These are phyloP conservation scores for Adiantum capillusveneris DNA, from an alignment of 75 land plant genomes.

Conservation along the genomic window DNA sequence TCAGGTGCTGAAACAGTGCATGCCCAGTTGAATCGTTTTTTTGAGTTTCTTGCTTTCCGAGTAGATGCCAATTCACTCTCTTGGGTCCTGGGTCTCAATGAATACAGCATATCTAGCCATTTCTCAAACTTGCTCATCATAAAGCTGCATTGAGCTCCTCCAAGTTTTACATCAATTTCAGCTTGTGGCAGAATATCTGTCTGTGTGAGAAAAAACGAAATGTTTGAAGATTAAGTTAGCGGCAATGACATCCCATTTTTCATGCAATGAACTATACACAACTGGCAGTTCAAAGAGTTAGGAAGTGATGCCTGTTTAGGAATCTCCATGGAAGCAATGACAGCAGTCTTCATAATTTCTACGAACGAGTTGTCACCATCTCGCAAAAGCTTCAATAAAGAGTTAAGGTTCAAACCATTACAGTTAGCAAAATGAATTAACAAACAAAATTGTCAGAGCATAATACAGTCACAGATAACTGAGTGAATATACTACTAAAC, in stretches of 20 bases:
- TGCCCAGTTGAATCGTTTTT: conserved; percentile 66
- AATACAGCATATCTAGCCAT: conserved; percentile 42
- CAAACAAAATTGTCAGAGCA: no score
- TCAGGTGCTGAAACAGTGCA: conserved; percentile 93
- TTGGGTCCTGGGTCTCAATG: conserved; percentile 33
- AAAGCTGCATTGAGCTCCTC: conserved; percentile 85
- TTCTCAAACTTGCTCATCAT: conserved; percentile 50
- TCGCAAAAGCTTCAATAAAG: conserved; percentile 43
- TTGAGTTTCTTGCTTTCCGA: conserved; percentile 18
- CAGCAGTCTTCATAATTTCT: conserved; percentile 72
- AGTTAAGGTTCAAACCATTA: no score
- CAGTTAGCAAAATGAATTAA: no score
- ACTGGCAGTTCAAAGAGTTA: no score
- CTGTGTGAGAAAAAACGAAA: conserved; percentile 34
- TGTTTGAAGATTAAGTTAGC: no score
- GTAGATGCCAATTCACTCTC: conserved; percentile 14
- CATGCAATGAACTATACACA: conserved; percentile 4
- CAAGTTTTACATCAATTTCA: conserved; percentile 79
- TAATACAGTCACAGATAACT: no score
- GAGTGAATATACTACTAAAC: no score
- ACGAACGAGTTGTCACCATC: conserved; percentile 60
- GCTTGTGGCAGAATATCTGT: conserved; percentile 43
- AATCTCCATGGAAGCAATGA: conserved; percentile 54
- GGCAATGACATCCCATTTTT: no score
- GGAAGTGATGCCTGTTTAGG: conserved; percentile 49